A percentile compares a stretch with the other conserved stretches of the same genome.
These are phyloP conservation scores for Podaxis rugospora DNA, from an alignment of 768 basidiomycete species.

Conservation along the genomic window DNA sequence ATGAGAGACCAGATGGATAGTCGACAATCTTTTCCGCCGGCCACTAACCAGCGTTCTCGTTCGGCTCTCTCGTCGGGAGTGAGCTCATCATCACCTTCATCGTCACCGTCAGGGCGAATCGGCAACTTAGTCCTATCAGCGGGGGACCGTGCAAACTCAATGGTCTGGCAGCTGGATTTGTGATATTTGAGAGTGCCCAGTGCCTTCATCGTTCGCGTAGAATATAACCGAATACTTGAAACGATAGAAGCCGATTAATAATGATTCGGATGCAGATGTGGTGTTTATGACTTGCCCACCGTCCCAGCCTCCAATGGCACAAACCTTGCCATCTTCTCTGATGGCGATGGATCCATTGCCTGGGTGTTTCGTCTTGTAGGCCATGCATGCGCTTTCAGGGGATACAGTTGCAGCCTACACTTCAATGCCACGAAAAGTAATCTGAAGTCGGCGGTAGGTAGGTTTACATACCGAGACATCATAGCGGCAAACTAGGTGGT, in stretches of 20 bases:
- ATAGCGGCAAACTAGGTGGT: constrained; percentile 71
- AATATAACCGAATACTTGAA: constrained; percentile 74
- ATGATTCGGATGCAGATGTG: not conserved
- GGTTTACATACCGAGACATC: constrained; percentile 42
- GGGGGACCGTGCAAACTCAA: constrained; percentile 58
- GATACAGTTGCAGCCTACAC: constrained; percentile 15
- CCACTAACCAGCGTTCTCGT: constrained; percentile 58
- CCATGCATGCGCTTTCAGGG: constrained; percentile 14
- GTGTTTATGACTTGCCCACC: constrained; percentile 57
- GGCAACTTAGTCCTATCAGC: not conserved
- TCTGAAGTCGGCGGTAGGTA: not conserved
- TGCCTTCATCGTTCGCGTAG: constrained; percentile 72
- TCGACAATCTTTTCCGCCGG: constrained; percentile 63
- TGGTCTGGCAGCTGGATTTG: constrained; percentile 67
- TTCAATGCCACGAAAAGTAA: not conserved
- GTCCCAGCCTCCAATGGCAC: constrained; percentile 93
- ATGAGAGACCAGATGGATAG: constrained; percentile 71
- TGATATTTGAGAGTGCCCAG: constrained; percentile 86
- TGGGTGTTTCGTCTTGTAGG: constrained; percentile 59
- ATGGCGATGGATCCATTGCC: constrained; percentile 80
- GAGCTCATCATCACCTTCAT: constrained; percentile 52
- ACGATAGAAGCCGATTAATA: not conserved
- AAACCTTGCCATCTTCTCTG: constrained; percentile 68
- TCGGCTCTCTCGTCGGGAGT: constrained; percentile 36
- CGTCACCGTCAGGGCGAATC: constrained; percentile 20